Conservation (phyloP, 441 rosid genomes). For the Dalechampia spathulata region DNA sequence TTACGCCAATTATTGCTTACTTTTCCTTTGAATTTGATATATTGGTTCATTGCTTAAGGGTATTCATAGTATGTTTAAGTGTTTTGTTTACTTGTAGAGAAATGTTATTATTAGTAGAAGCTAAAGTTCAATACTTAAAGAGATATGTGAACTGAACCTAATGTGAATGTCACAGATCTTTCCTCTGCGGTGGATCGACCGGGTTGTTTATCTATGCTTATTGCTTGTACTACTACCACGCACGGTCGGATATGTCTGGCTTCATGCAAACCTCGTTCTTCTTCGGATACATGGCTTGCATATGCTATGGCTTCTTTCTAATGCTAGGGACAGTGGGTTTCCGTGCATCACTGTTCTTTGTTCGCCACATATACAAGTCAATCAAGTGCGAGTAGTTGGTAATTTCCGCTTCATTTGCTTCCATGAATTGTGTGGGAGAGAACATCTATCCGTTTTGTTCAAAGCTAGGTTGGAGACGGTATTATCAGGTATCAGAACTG, state of each 20-base stretch:
- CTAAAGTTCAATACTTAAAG: too few relatives aligned
- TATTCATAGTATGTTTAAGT: too few relatives aligned
- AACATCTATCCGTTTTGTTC: background rate
- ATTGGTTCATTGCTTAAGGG: too few relatives aligned
- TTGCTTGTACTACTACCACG: constrained; percentile 44
- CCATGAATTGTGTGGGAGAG: background rate
- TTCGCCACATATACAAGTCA: constrained; percentile 44
- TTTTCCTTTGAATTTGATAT: too few relatives aligned
- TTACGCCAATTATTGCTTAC: too few relatives aligned
- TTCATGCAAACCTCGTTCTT: constrained; percentile 55
- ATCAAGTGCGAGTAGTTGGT: constrained; percentile 42
- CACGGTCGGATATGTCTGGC: constrained; percentile 48
- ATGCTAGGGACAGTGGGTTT: constrained; percentile 45
- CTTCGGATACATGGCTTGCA: constrained; percentile 52
- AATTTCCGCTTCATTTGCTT: background rate
- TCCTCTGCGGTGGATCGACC: constrained; percentile 47
- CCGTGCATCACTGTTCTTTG: constrained; percentile 41
- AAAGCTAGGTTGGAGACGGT: background rate
- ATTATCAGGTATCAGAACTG: background rate
- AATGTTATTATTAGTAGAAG: too few relatives aligned
- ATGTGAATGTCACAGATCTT: constrained; percentile 25
- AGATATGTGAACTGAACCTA: background rate
- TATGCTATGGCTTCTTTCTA: constrained; percentile 50
- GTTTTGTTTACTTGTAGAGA: too few relatives aligned
- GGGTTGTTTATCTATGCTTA: constrained; percentile 41